Percentiles rank a stretch among this genome's conserved stretches.
phyloP scores from a whole-genome alignment of 495 filamentous ascomycete genomes.

The Mytilinidion resinicola region DNA sequence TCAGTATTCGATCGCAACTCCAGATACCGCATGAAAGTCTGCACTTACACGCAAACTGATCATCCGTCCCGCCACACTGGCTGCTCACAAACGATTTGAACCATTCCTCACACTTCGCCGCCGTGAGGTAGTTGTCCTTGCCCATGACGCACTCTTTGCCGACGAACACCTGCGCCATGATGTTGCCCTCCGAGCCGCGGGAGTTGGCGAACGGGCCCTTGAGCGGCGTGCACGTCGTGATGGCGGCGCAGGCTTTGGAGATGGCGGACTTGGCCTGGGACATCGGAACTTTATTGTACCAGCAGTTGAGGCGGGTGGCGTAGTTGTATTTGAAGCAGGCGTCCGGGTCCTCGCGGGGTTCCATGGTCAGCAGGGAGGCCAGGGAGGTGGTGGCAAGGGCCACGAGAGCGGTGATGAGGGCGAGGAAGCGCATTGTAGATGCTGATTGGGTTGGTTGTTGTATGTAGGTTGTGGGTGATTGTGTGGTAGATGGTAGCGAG shows the following conservation, averaged over 20 bases:
- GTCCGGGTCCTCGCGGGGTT: neutral
- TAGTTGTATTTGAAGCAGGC: neutral
- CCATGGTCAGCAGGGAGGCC: neutral
- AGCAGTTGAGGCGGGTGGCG: neutral
- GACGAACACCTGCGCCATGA: neutral
- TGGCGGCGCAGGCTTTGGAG: neutral
- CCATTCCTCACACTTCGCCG: no score
- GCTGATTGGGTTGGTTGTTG: neutral
- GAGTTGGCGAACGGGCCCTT: neutral
- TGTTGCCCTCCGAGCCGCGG: neutral
- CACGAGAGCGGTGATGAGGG: neutral
- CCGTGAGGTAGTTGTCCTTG: no score
- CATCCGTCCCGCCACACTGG: no score
- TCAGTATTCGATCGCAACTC: no score
- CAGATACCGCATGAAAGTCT: no score
- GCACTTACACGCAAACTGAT: no score
- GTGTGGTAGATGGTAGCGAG: neutral
- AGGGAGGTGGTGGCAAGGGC: neutral
- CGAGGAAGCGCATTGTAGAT: neutral
- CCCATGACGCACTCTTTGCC: no score
- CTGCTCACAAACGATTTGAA: no score
- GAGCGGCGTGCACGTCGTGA: neutral
- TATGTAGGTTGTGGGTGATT: neutral
- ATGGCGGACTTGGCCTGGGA: neutral
- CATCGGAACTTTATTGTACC: neutral